A percentile compares a stretch with the other conserved stretches of the same genome.
phyloP scores from a whole-genome alignment of 805 yeast genomes.

The Yarrowia hollandica region DNA sequence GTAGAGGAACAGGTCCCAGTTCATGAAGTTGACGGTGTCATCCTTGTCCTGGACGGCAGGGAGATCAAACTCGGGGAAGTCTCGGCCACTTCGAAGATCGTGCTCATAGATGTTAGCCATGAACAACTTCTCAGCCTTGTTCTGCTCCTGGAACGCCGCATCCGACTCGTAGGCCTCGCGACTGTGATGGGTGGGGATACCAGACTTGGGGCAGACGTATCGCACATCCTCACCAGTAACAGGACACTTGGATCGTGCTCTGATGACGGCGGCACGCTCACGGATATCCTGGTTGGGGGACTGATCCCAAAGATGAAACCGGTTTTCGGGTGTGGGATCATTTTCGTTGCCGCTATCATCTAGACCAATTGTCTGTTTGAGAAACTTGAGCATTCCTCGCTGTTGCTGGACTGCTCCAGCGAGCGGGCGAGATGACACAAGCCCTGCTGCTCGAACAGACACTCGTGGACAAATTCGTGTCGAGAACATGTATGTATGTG shows the following conservation, averaged over 20 bases:
- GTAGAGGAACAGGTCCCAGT: slow-evolving; percentile 92
- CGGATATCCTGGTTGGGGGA: slow-evolving; percentile 87
- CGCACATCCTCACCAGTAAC: slow-evolving; percentile 78
- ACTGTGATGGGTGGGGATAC: slow-evolving; percentile 94
- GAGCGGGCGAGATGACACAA: slow-evolving; percentile 5
- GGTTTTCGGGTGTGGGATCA: slow-evolving; percentile 67
- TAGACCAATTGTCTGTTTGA: slow-evolving; percentile 49
- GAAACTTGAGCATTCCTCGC: slow-evolving; percentile 32
- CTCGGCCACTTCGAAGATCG: slow-evolving; percentile 89
- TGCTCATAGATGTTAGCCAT: slow-evolving; percentile 92
- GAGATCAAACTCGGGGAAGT: slow-evolving; percentile 93
- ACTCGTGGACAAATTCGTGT: slow-evolving; percentile 27
- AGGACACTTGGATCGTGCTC: slow-evolving; percentile 87
- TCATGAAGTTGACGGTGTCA: slow-evolving; percentile 66
- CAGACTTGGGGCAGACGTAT: slow-evolving; percentile 88
- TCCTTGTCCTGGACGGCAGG: slow-evolving; percentile 79
- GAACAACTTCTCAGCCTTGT: slow-evolving; percentile 70
- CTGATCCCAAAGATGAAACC: slow-evolving; percentile 88
- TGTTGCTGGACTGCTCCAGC: slow-evolving; percentile 25
- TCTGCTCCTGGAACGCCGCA: slow-evolving; percentile 62
- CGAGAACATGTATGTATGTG: slow-evolving; percentile 26
- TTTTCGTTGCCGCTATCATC: slow-evolving; percentile 60
- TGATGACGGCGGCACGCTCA: slow-evolving; percentile 85
- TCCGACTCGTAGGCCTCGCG: slow-evolving; percentile 87
- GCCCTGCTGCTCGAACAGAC: slow-evolving; percentile 27